A percentile compares a stretch with the other conserved stretches of the same genome.
These are phyloP conservation scores for Malbranchea cinnamomea DNA, from an alignment of 2,329 filamentous ascomycete species.

Conservation along the genomic window DNA sequence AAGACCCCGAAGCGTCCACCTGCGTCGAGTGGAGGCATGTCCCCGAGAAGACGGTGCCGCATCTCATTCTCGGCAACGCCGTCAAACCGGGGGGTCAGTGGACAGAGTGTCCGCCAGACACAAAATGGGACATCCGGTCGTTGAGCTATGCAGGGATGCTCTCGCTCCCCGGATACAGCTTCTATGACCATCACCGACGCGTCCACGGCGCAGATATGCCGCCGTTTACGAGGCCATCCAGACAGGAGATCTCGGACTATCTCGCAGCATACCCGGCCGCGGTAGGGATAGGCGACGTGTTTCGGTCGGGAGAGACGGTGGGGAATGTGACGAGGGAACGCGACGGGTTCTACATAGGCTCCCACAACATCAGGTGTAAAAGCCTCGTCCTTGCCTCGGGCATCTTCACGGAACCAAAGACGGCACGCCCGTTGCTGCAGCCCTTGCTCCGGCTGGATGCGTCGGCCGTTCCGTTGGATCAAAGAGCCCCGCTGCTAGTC, in stretches of 20 bases:
- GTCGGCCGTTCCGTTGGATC: conserved; percentile 5
- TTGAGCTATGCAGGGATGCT: conserved; percentile 49
- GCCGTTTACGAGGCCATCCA: conserved; percentile 40
- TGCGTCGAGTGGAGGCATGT: conserved; percentile 41
- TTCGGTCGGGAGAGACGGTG: conserved; percentile 30
- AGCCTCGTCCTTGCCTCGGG: conserved; percentile 45
- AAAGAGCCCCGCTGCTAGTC: conserved; percentile 33
- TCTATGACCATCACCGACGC: conserved; percentile 36
- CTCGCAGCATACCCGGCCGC: conserved; percentile 38
- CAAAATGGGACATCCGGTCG: conserved; percentile 42
- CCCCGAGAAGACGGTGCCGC: conserved; percentile 36
- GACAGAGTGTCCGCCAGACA: conserved; percentile 38
- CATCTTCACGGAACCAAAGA: conserved; percentile 41
- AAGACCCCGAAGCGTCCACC: conserved; percentile 34
- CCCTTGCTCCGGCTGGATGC: conserved; percentile 27
- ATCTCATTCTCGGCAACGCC: conserved; percentile 40
- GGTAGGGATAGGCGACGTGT: conserved; percentile 35
- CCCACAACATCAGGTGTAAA: conserved; percentile 39
- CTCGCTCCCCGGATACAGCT: conserved; percentile 44
- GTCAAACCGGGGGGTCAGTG: conserved; percentile 42
- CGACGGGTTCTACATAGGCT: conserved; percentile 36
- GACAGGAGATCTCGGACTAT: conserved; percentile 41
- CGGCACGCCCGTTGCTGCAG: conserved; percentile 34
- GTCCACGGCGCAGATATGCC: conserved; percentile 28
- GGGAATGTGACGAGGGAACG: conserved; percentile 29